Evolutionary conservation across 2,329 filamentous ascomycete genomes (phyloP), one percentile per base, ranked within the genome.

Genomic region (Alternaria angustiovoidea): DNA sequence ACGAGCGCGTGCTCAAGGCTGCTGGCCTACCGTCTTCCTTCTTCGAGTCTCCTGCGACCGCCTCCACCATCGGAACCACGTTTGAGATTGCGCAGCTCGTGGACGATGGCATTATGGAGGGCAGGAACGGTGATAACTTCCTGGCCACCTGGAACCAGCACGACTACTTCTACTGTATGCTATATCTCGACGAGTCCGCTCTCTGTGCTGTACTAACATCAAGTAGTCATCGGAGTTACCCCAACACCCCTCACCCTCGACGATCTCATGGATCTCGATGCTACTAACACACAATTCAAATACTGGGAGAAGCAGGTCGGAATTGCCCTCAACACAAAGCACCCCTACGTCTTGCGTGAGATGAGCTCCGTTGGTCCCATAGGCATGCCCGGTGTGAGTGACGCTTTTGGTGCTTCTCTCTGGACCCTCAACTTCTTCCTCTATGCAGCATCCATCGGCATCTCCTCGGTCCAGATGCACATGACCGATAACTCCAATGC

Each of bases 401-500:
- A 85, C 67, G 80, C 80, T 0, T 84, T 85, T 59, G 83, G 80
- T 38, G 80, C 82, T n/a, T 77, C 82, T 16, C 75, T 85, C 16
- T 85, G 83, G 82, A 81, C 81, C 9, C 76, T 85, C 51, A 85
- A 85, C 73, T 85, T 85, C 73, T 80, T 84, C 62, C 75, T 83
- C 14, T 85, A 84, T 70, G 75, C 80, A 4, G 82, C 83, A 7
- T 79, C 79, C 6, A 76, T 84, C 41, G 82, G 82, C 61, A 79
- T 85, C 52, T 73, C 78, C 0, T 81, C 80, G 8, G 82, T 85
- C 2, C 78, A 84, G 62, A 81, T 85, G 77, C 83, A 85, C 76
- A 84, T 85, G 83, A 85, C 83, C 9, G 82, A 84, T 70, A 84
- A 84, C 70, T 84, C 82, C 61, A 82, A 82, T 64, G 81, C 82